Conservation (phyloP, 768 basidiomycete species). For the Mycena pura region DNA sequence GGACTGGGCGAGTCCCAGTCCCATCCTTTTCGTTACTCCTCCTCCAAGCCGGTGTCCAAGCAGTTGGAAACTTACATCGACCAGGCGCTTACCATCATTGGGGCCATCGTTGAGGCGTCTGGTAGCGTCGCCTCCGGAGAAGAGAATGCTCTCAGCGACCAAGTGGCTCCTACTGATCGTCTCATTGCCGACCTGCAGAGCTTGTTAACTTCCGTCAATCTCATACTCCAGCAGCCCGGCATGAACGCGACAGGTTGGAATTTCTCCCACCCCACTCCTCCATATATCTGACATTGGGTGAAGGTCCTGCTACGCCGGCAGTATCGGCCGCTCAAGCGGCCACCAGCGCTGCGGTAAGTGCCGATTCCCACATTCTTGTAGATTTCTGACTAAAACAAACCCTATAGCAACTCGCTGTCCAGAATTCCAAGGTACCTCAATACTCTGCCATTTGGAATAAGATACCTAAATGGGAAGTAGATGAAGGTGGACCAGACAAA, state of each 20-base stretch:
- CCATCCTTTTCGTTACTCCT: no score
- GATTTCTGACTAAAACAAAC: background rate
- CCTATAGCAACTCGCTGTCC: background rate
- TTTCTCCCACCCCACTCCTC: no score
- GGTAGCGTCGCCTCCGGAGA: background rate
- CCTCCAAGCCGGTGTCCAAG: background rate
- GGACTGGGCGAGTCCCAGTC: no score
- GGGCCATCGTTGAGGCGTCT: background rate
- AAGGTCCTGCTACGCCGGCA: background rate
- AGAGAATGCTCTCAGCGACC: no score
- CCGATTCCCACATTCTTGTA: background rate
- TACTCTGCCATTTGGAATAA: no score
- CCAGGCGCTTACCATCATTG: background rate
- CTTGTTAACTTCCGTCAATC: background rate
- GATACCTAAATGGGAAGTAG: background rate
- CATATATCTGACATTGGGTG: no score
- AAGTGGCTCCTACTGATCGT: no score
- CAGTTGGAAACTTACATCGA: background rate
- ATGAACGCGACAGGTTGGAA: background rate
- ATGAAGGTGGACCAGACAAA: background rate
- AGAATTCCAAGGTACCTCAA: background rate
- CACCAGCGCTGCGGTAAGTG: background rate
- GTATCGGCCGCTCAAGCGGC: background rate
- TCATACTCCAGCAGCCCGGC: background rate
- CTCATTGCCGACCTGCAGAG: background rate